Base-by-base conservation (phyloP, 805 yeast species). In the Lipomyces starkeyi region DNA sequence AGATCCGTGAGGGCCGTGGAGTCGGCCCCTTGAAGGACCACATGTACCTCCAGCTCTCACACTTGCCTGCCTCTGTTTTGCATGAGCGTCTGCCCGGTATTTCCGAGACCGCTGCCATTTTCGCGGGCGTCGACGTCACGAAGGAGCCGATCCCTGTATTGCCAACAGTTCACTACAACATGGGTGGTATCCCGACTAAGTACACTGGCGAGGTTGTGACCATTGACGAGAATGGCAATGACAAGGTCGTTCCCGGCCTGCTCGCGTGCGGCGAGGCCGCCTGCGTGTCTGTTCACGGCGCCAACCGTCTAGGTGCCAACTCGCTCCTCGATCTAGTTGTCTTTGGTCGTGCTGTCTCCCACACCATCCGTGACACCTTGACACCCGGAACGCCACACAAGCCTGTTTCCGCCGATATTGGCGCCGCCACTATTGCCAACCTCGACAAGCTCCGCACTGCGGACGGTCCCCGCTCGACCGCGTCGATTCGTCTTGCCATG, bases 151-250 rank as follows among this genome's bases (percentile, higher is more conserved):
- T 95, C 80, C 99, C 98, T 76, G 93, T 94, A 76, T 82, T 95
- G 75, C 99, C 99, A 76, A 94, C 99, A 73, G 99, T 95, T 70
- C 99, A 94, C 83, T 94, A 95, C 86, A 94, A 94, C 83, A 94
- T 94, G 99, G 99, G 99, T 82, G 98, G 98, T 88, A 91, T 94
- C 74, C 99, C 99, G 81, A 95, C 99, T 74, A 91, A 90, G 81
- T 95, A 92, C 90, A 91, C 89, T 73, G 99, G 98, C 84, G 98
- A 94, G 84, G 98, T 88, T 63, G 79, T 94, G 71, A 91, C 91
- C 59, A 78, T 89, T 76, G 92, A 90, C 78, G 94, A 86, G 78
- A 82, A 85, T 61, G 99, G 99, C 75, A 88, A 94, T 77, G 99
- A 95, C 80, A 87, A 85, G 78, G 87, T 90, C 74, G 95, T 94